Base-by-base conservation (phyloP, 768 basidiomycete species). In the Suillus subluteus region DNA sequence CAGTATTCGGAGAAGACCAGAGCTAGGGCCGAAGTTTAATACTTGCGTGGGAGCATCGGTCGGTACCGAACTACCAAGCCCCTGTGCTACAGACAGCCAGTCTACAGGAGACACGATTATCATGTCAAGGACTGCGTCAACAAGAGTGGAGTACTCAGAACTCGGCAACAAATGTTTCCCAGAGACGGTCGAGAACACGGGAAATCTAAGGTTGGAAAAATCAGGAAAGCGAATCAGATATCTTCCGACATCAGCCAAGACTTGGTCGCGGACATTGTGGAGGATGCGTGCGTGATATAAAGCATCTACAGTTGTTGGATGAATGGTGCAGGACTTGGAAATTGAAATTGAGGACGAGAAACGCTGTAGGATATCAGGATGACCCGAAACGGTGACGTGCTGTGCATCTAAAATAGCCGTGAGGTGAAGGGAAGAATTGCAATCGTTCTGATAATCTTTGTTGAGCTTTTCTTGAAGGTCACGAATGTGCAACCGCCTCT, bases 361-460 rank as follows among this genome's bases (percentile, higher is more conserved):
- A 32, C 72, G 72, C 9, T 76, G 71, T 38, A 90, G 75, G 56
- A 81, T 62, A 66, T 86, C 82, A 3, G 88, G 88, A 61, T 78
- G 82, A 26, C 88, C 89, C 3, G 88, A 90, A 59, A 89, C 76
- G 13, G 88, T 88, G 63, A 87, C 76, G 64, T 80, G 83, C 15
- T 69, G 74, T 62, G 81, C 78, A 66, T 83, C 82, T 59, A 85
- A 78, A 65, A 87, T 77, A 11, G 86, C 84, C 1, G 87, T 88
- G 55, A 89, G 75, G 70, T 75, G 80, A 71, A 89, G 74, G 21
- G 71, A 63, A 1, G 73, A 71, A 56, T 11, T 11, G 23, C 40
- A 59, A 12, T 59, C 23, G 26, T 59, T 40, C 58, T 59, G 23
- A 26, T 41, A 11, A 9, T 2, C 15, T 8, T 6, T 18, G 9